Base-by-base conservation (phyloP, 805 yeast genomes). In the Metschnikowia corniflorae region DNA sequence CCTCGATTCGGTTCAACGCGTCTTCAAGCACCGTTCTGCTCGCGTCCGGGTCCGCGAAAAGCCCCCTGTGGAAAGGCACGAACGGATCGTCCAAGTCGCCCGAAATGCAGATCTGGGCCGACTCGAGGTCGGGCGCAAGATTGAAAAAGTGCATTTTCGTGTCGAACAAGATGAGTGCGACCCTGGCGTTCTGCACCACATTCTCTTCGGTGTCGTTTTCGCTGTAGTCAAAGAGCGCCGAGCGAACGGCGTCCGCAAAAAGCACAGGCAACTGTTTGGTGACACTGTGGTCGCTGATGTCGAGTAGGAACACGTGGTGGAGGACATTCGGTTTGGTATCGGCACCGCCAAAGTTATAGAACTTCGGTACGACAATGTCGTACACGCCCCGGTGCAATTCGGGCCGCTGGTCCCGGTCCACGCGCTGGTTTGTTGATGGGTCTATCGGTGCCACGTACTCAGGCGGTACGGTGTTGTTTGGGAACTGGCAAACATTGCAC, bases 401-500 rank as follows among this genome's bases (percentile, higher is more conserved):
- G 0, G 95, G 89, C 32, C 88, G 71, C 28, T 66, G 63, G 23
- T 60, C 63, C 46, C 75, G 68, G 60, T 86, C 95, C 7, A 75
- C 59, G 49, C 95, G 70, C 35, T 75, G 69, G 16, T 82, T 83
- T 16, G 73, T 67, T 3, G 70, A 63, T 6, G 58, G 50, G 49
- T 81, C 87, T 6, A 82, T 57, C 21, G 82, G 77, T 23, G 84
- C 68, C 37, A 65, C 65, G 51, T 87, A 88, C 24, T 81, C 88
- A 7, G 58, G 56, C 0, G 95, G 86, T 12, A 83, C 77, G 5
- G 69, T 65, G 53, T 82, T 83, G 36, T 86, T 75, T 12, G 69
- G 60, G 48, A 83, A 84, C 43, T 78, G 79, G 63, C 98, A 93
- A 53, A 93, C 75, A 60, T 91, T 91, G 68, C 98, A 93, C 9